A percentile compares a stretch with the other conserved stretches of the same genome.
These are phyloP conservation scores for Mikania micrantha DNA, from an alignment of 129 eudicot genomes.

Conservation along the genomic window DNA sequence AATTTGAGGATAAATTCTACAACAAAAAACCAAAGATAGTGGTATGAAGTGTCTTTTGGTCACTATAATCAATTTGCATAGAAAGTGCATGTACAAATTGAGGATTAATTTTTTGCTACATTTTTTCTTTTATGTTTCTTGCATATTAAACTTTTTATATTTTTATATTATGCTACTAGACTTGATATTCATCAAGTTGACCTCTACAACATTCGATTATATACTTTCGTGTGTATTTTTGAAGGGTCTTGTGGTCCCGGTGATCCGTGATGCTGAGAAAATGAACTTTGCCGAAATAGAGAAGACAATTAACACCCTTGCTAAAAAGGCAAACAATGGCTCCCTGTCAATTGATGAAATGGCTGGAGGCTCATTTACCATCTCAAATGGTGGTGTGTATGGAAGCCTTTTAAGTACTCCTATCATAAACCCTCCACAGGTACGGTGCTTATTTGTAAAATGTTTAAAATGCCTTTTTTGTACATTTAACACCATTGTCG, in stretches of 20 bases:
- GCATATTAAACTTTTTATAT: background rate
- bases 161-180: background rate
- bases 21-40: background rate
- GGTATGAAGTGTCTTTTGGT: background rate
- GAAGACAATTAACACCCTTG: background rate
- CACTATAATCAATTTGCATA: background rate
- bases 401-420: constrained; percentile 6
- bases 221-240: background rate
- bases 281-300: background rate
- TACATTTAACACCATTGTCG: background rate
- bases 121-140: background rate
- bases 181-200: background rate
- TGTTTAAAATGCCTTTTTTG: background rate
- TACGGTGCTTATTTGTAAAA: background rate
- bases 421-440: background rate
- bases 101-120: background rate
- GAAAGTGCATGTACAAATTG: background rate
- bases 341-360: background rate
- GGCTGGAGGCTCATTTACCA: constrained; percentile 1
- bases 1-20: background rate
- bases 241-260: background rate
- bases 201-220: background rate
- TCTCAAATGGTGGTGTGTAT: background rate
- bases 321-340: background rate
- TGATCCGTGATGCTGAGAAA: background rate